Conservation (phyloP, 148 eudicot species). For the Camellia granthamiana region DNA sequence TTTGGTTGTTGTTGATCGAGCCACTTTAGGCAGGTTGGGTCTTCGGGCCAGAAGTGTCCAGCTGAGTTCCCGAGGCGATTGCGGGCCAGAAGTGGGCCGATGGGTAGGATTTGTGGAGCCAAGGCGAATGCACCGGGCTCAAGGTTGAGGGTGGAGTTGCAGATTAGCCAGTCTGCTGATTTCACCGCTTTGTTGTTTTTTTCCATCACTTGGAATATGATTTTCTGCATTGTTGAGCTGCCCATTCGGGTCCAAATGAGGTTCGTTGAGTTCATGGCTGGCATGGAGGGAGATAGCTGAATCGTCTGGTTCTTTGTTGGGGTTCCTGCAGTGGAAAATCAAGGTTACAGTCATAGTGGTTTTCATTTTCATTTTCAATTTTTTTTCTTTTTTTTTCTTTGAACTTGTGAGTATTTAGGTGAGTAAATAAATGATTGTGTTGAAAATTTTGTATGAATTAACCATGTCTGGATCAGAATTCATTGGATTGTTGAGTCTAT, state of each 20-base stretch:
- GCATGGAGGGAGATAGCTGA: conserved; percentile 25
- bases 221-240: background rate
- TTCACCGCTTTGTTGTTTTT: background rate
- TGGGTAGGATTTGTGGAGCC: conserved; percentile 18
- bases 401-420: background rate
- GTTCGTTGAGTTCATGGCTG: conserved; percentile 11
- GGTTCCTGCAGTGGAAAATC: conserved; percentile 9
- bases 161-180: conserved; percentile 14
- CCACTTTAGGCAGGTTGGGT: conserved; percentile 21
- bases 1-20: conserved; percentile 13
- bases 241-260: conserved; percentile 17
- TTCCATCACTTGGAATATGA: conserved; percentile 1
- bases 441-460: background rate
- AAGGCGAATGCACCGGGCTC: conserved; percentile 23
- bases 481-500: too few species aligned
- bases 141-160: conserved; percentile 19
- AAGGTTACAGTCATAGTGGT: background rate
- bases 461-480: background rate
- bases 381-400: background rate
- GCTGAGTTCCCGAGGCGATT: conserved; percentile 11
- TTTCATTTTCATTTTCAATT: background rate
- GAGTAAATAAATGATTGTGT: background rate
- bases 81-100: conserved; percentile 26
- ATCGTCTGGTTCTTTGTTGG: conserved; percentile 17
- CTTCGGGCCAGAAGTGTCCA: conserved; percentile 22